phyloP scores from a whole-genome alignment of 495 filamentous ascomycete species.

The Penicillium taxi region DNA sequence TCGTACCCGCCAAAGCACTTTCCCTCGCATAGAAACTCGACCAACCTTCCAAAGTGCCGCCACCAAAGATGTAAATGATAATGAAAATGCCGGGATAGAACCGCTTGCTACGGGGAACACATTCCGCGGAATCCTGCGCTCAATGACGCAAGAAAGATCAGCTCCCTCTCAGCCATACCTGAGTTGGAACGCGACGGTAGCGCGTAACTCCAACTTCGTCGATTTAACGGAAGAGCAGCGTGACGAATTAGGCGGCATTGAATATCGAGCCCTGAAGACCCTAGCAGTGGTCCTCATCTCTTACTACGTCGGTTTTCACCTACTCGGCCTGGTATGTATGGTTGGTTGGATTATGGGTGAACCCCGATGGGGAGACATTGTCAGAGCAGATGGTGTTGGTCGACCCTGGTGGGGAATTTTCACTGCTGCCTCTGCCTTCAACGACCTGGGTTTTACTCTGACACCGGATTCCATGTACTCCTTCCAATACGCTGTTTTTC shows the following conservation, averaged over 20 bases:
- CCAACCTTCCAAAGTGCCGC: conserved; percentile 28
- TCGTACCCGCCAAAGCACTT: conserved; percentile 28
- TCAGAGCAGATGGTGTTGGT: conserved; percentile 53
- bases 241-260: conserved; percentile 88
- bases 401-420: conserved; percentile 89
- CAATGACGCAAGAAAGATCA: conserved; percentile 37
- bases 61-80: conserved; percentile 23
- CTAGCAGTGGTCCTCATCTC: conserved; percentile 64
- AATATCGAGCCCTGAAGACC: conserved; percentile 86
- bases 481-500: conserved; percentile 66
- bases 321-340: conserved; percentile 63
- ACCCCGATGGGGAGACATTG: conserved; percentile 47
- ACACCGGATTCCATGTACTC: conserved; percentile 90
- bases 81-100: conserved; percentile 9
- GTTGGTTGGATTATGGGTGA: conserved; percentile 70
- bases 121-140: conserved; percentile 29
- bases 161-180: conserved; percentile 68
- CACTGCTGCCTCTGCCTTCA: conserved; percentile 77
- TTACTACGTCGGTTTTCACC: conserved; percentile 70
- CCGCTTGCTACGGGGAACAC: conserved; percentile 26
- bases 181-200: conserved; percentile 87
- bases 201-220: conserved; percentile 84
- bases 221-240: conserved; percentile 82
- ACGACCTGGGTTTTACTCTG: conserved; percentile 77
- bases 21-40: conserved; percentile 34